These are phyloP conservation scores for Cryphonectria radicalis DNA, from an alignment of 2,329 filamentous ascomycete genomes.

Conservation along the genomic window DNA sequence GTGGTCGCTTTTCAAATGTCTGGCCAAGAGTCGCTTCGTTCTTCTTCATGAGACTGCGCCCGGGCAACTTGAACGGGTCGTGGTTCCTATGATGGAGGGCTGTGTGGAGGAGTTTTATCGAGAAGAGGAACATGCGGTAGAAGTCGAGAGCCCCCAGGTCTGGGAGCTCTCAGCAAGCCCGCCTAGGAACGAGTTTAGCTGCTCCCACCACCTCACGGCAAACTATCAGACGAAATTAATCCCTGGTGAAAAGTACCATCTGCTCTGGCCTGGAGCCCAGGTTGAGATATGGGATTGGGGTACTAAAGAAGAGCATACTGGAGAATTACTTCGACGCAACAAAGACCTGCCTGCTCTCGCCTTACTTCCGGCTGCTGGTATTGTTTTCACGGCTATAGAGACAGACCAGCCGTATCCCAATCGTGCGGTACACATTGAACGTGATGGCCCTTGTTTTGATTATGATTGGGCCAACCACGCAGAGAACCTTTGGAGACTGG, in stretches of 20 bases:
- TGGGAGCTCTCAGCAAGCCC: no score
- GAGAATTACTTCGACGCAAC: background rate
- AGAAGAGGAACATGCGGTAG: background rate
- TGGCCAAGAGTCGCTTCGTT: background rate
- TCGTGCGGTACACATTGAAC: background rate
- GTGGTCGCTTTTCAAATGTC: background rate
- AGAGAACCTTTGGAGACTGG: background rate
- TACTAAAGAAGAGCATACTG: background rate
- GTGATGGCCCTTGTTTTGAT: background rate
- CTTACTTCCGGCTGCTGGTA: background rate
- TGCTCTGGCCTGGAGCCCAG: background rate
- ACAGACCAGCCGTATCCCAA: background rate
- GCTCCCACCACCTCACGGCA: background rate
- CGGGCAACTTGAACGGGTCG: background rate
- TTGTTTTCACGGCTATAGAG: background rate
- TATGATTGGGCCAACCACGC: background rate
- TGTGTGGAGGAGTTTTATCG: background rate
- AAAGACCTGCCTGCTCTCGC: background rate
- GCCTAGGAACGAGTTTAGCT: background rate
- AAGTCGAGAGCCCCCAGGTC: background rate
- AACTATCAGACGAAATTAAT: background rate
- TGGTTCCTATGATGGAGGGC: background rate
- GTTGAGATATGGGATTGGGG: background rate
- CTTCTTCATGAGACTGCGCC: background rate
- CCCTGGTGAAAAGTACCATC: background rate